Evolutionary conservation across 129 eudicot genomes (phyloP).

Genomic region (Saussurea involucrata): DNA sequence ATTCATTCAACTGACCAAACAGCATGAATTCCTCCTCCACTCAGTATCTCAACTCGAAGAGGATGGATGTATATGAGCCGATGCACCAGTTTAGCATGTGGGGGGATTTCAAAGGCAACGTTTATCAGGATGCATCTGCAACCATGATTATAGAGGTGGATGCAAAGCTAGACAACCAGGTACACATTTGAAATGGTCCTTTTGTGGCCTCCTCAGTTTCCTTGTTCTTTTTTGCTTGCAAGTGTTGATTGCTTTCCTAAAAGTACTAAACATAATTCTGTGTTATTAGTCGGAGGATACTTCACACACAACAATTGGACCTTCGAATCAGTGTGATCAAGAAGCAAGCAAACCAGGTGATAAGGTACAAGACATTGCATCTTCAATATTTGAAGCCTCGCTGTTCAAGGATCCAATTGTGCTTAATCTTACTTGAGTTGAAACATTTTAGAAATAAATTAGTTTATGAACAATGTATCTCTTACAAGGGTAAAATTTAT

Average conservation of each 20-base stretch:
- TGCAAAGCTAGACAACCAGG: conserved; percentile 68
- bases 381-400: not conserved
- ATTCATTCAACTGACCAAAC: conserved; percentile 23
- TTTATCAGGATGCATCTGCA: conserved; percentile 55
- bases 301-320: conserved; percentile 70
- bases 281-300: conserved; percentile 72
- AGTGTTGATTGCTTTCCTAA: conserved; percentile 9
- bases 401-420: not conserved
- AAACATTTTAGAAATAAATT: not conserved
- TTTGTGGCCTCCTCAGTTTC: not conserved
- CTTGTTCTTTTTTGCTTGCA: not conserved
- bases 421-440: not conserved
- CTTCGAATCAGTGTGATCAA: conserved; percentile 66
- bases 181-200: conserved; percentile 11
- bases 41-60: conserved; percentile 66
- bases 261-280: not conserved
- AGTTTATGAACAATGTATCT: not conserved
- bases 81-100: conserved; percentile 84
- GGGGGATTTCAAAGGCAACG: conserved; percentile 78
- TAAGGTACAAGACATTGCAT: conserved; percentile 53
- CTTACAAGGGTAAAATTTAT: not conserved
- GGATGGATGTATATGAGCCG: conserved; percentile 85
- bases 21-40: conserved; percentile 72
- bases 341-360: conserved; percentile 76
- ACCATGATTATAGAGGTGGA: conserved; percentile 65